Evolutionary conservation across 306 rosid genomes (phyloP), one percentile per base, ranked within the genome.

Genomic region (Citrullus mucosospermus): DNA sequence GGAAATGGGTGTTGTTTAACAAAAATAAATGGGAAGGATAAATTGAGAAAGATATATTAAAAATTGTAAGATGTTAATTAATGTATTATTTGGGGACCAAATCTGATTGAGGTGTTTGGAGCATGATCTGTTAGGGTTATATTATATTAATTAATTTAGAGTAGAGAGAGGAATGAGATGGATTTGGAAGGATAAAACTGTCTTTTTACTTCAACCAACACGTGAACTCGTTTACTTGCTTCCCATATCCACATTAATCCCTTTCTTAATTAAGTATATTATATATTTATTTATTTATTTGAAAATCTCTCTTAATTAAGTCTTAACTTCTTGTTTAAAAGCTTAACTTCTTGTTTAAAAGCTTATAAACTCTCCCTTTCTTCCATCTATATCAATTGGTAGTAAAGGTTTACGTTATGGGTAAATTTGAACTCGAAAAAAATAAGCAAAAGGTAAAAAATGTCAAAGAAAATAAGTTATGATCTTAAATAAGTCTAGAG

Each of bases 111-210:
- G 88, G 86, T 88, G 92, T 87, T 88, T 84, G 85, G 83, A 86
- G 90, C 93, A 88, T 87, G 95, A 92, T 86, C 84, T 87, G 98
- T 94, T 95, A 91, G 93, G 95, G 91, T 83, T 93, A 88, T 89
- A 88, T 88, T 86, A 80, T 89, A 88, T 89, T 88, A 90, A 90
- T 88, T 90, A 92, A 86, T 81, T 81, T 91, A 93, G 81, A 90
- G 91, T 85, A 92, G 92, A 90, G 88, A 92, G 90, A 83, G 85
- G 43, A 39, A 65, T 38, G 48, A 66, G 28, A 66, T 8, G 9
- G 32, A 10, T 11, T 68, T 41, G 10, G 17, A 43, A 43, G 75
- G 75, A 11, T 18, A 68, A 43, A 68, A 68, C 3, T 36, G 75
- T 41, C 75, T 68, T 68, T 1, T 43, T 43, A 68, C 55, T n/a